Percentiles rank a stretch among this genome's conserved stretches.
Conservation (phyloP, 169 alveolate genomes). For the Cryptosporidium sp. region DNA sequence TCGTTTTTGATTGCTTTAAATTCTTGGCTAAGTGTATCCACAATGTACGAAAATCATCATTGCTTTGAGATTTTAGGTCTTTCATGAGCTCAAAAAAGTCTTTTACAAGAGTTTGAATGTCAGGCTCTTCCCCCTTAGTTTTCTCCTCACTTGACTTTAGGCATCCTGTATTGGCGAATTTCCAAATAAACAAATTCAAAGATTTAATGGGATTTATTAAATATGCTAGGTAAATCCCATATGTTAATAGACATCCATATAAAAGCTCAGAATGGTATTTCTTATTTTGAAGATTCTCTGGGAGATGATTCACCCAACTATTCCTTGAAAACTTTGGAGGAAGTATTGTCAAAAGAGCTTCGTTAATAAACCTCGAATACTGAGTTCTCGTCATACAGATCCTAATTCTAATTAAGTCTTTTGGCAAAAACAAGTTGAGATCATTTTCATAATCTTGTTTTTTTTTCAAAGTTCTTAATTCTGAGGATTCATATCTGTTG, state of each 20-base stretch:
- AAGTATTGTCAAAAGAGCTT: conserved; percentile 10
- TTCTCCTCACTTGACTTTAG: too few species aligned
- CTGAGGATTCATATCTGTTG: not conserved
- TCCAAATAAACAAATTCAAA: conserved; percentile 32
- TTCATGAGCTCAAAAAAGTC: not conserved
- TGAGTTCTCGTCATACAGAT: conserved; percentile 68
- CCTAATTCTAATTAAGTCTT: conserved; percentile 10
- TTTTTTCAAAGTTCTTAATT: not conserved
- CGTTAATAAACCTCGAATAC: conserved; percentile 47
- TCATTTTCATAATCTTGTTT: not conserved
- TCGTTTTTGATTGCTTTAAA: not conserved
- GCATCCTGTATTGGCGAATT: not conserved
- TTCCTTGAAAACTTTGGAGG: conserved; percentile 28
- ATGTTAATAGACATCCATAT: conserved; percentile 17
- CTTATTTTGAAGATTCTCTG: conserved; percentile 8
- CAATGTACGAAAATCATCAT: conserved; percentile 23
- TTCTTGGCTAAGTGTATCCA: not conserved
- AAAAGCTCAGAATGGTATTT: conserved; percentile 7
- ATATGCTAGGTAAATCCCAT: conserved; percentile 40
- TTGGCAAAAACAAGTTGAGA: not conserved
- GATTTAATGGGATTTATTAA: conserved; percentile 11
- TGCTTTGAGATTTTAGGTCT: not conserved
- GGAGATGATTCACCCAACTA: not conserved
- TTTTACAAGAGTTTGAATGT: not conserved
- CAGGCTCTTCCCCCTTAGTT: not conserved